These are phyloP conservation scores for Macrophomina phaseolina DNA, from an alignment of 2,329 filamentous ascomycete genomes.

Conservation along the genomic window DNA sequence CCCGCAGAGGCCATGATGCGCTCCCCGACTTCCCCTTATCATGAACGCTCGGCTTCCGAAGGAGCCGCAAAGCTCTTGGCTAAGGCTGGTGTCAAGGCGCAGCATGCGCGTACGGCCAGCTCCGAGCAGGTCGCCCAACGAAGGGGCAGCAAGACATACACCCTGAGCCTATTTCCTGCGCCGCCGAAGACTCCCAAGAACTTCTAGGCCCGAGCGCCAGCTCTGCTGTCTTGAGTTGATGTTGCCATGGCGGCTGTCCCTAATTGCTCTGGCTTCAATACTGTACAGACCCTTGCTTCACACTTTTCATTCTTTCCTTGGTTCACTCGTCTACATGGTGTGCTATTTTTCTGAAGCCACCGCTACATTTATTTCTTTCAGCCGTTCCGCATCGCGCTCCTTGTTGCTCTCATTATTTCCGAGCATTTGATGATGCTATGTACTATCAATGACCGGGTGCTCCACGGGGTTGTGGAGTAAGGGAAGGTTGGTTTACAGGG, in stretches of 20 bases:
- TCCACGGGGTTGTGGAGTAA: conserved; percentile 20
- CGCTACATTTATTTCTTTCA: conserved; percentile 2
- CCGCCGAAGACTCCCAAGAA: conserved; percentile 34
- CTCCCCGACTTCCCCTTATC: conserved; percentile 31
- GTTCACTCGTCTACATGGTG: conserved; percentile 15
- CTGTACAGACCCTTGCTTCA: conserved; percentile 16
- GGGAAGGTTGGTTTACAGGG: conserved; percentile 17
- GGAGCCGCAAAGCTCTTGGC: conserved; percentile 40
- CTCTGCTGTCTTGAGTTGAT: background rate
- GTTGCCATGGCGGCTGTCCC: background rate
- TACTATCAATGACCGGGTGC: conserved; percentile 24
- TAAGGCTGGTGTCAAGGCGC: conserved; percentile 17
- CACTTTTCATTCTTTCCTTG: background rate
- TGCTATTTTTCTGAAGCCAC: conserved; percentile 26
- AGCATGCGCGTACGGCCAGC: conserved; percentile 22
- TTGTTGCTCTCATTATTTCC: conserved; percentile 3
- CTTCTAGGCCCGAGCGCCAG: background rate
- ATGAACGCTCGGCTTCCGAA: conserved; percentile 43
- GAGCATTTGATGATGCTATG: conserved; percentile 25
- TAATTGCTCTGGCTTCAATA: background rate
- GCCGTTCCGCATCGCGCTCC: background rate
- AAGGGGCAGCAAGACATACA: conserved; percentile 24
- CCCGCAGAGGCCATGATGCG: conserved; percentile 16
- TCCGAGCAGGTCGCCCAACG: background rate
- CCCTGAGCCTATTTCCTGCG: conserved; percentile 42